Evolutionary conservation across 805 yeast species (phyloP), one percentile per base, ranked within the genome.

Genomic region (Lachancea thermotolerans): DNA sequence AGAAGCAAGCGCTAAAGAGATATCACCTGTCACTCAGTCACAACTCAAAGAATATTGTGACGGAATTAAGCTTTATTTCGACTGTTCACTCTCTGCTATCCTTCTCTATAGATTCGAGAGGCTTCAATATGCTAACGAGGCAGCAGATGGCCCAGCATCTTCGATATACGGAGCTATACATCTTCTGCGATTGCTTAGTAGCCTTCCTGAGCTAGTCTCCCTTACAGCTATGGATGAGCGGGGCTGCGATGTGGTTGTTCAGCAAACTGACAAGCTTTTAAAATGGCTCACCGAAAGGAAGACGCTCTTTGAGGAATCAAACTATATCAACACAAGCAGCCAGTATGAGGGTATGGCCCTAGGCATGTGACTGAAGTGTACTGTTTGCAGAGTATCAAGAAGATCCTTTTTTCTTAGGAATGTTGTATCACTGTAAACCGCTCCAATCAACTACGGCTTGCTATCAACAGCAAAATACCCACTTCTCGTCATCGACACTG

Each of bases 181-280:
- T 64, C 67, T 93, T 32, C 65, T 91, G 48, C 71, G 99, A 51
- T 65, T 91, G 46, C 70, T 89, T 51, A 82, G 86, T 12, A 71
- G 85, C 1, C 65, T 93, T 37, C 98, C 99, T 0, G 93, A 88
- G 10, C 67, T 89, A n/a, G 74, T 90, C 44, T 75, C 87, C 0
- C 82, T 81, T 50, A 80, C 95, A 1, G 68, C 80, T 8, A 85
- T 89, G 89, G 96, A 89, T 55, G 71, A 75, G n/a, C 82, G 80
- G 47, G 79, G 89, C 25, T 54, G 62, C 39, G 57, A 54, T 27
- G 36, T 59, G 16, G 50, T 62, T n/a, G 52, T 60, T 4, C 54
- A 52, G 41, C 62, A 59, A 33, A 49, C 59, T 2, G 67, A 63
- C 37, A 41, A 41, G 4, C 45, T 63, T 3, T 45, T 60, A 12